Evolutionary conservation across 495 filamentous ascomycete species (phyloP).

Genomic region (Trichoderma reesei): DNA sequence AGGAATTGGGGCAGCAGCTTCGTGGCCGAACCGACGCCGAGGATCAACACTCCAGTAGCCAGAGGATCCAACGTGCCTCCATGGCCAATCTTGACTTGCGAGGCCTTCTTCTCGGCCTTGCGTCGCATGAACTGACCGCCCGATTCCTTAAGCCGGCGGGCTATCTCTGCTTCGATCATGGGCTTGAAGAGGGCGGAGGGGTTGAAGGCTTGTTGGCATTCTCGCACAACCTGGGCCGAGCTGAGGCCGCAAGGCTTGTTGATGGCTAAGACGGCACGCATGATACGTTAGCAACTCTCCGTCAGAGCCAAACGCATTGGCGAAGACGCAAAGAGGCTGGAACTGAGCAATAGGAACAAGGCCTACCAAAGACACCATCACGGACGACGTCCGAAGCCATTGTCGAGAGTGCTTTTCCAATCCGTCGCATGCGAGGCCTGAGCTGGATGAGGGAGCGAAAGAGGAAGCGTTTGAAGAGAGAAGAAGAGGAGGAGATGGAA

Average conservation of each 20-base stretch:
- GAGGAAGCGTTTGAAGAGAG: not conserved
- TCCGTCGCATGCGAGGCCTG: conserved; percentile 8
- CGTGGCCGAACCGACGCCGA: conserved; percentile 81
- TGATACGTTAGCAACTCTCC: not conserved
- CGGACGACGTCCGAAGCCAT: conserved; percentile 53
- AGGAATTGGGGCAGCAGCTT: conserved; percentile 71
- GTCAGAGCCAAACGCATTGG: not conserved
- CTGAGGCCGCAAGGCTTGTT: conserved; percentile 81
- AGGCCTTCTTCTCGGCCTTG: conserved; percentile 37
- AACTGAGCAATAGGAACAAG: not conserved
- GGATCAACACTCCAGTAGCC: conserved; percentile 82
- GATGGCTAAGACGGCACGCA: conserved; percentile 48
- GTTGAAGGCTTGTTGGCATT: conserved; percentile 71
- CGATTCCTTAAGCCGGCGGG: conserved; percentile 39
- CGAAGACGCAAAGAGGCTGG: not conserved
- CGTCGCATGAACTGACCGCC: conserved; percentile 45
- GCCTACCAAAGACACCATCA: conserved; percentile 65
- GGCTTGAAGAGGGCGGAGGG: conserved; percentile 67
- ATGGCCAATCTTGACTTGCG: conserved; percentile 89
- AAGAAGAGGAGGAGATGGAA: not conserved
- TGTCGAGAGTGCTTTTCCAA: conserved; percentile 19
- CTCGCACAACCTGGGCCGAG: conserved; percentile 81
- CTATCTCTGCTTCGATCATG: conserved; percentile 53
- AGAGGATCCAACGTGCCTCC: conserved; percentile 93
- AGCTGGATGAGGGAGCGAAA: not conserved